Base-by-base conservation (phyloP, 2,329 filamentous ascomycete species). In the Pseudocercospora cruenta region DNA sequence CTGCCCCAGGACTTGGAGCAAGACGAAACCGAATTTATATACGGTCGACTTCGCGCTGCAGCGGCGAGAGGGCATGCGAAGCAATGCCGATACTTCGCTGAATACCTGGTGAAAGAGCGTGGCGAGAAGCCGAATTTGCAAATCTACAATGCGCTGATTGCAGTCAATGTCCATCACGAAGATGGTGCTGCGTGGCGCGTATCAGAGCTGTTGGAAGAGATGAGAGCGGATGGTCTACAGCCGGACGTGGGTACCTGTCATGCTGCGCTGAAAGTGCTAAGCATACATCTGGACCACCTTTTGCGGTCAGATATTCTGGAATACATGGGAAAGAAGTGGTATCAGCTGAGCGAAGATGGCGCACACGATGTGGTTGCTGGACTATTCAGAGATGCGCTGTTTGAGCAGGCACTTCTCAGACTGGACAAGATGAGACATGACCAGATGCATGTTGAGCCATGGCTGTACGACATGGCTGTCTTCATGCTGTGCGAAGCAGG, bases 241-340 rank as follows among this genome's bases (percentile, higher is more conserved):
- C 83, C 88, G 7, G 91, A 93, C 70, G 84, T 85, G 0, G 83
- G 83, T 3, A 84, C 91, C 1, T 94, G 92, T 73, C 89, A 94
- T 77, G 87, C 87, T 67, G 87, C 90, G 2, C 80, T 97, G 45
- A 87, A 88, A 77, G 88, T 90, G 75, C 83, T 97, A 24, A 87
- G 91, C 0, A 87, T 95, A 8, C 95, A 98, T 76, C 92, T 94
- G 0, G 91, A 98, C 78, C 94, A 96, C 72, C 71, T 93, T 5
- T 81, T 95, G 24, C 88, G 93, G 39, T 85, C 87, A 61, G 84
- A 89, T 39, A 84, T 97, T 3, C 81, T 97, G 45, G 81, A 87
- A 62, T 88, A 90, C 63, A 93, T 95, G 90, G 87, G 87, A 73
- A 83, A 87, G 63, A 84, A 87, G 69, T 96, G 93, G 91, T 85